phyloP scores from a whole-genome alignment of 2,329 filamentous ascomycete genomes.

The Salinomyces thailandicus region DNA sequence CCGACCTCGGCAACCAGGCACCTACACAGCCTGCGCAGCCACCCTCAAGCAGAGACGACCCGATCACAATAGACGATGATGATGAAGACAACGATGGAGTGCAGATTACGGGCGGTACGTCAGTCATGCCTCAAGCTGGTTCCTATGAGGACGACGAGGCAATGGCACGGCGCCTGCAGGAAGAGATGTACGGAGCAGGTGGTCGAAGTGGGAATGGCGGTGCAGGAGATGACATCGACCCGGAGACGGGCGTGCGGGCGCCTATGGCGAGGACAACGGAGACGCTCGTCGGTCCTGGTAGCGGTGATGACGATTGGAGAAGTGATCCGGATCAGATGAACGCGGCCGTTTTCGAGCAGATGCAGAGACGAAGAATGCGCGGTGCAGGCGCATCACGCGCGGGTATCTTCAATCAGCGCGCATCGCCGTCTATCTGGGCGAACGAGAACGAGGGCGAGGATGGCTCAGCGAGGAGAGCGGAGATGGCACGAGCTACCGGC shows the following conservation, averaged over 20 bases:
- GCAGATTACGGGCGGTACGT: slow-evolving; percentile 15
- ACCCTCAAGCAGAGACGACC: slow-evolving; percentile 32
- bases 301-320: slow-evolving; percentile 43
- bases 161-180: slow-evolving; percentile 82
- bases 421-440: slow-evolving; percentile 48
- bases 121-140: slow-evolving; percentile 8
- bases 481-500: slow-evolving; percentile 49
- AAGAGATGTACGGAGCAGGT: slow-evolving; percentile 65
- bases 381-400: slow-evolving; percentile 8
- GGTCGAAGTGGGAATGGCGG: slow-evolving; percentile 31
- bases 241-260: slow-evolving; percentile 60
- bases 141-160: slow-evolving; percentile 73
- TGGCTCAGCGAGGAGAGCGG: slow-evolving; percentile 39
- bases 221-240: slow-evolving; percentile 29
- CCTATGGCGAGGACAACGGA: slow-evolving; percentile 88
- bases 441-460: slow-evolving; percentile 41
- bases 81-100: slow-evolving; percentile 46
- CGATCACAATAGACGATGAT: slow-evolving; percentile 69
- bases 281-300: slow-evolving; percentile 68
- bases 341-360: slow-evolving; percentile 54
- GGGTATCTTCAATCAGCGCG: slow-evolving; percentile 61
- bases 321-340: slow-evolving; percentile 45
- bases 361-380: slow-evolving; percentile 31
- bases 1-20: slow-evolving; percentile 37
- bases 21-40: slow-evolving; percentile 26